Evolutionary conservation across 192 early-diverging fungal species (phyloP).

Genomic region (Rhizoclosmatium globosum): DNA sequence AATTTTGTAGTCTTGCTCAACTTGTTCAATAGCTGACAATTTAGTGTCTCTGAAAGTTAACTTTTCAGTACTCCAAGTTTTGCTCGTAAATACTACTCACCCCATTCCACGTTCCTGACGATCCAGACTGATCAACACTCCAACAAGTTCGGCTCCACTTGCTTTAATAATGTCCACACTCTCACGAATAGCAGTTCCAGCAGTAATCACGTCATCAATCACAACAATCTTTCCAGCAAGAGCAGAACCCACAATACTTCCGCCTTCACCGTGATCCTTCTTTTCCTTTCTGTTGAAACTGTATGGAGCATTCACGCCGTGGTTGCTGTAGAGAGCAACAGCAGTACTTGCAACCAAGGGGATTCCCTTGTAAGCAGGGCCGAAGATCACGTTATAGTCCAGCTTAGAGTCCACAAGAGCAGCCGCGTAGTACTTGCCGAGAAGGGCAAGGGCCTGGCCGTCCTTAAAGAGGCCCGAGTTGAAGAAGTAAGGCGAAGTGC

Average conservation of each 20-base stretch:
- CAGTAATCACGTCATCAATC: conserved; percentile 99
- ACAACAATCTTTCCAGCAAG: conserved; percentile 72
- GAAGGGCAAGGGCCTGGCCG: conserved; percentile 79
- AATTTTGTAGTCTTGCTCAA: conserved; percentile 80
- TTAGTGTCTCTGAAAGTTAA: conserved; percentile 62
- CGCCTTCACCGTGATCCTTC: conserved; percentile 99
- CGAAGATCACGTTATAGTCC: conserved; percentile 89
- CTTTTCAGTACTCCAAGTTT: neutral
- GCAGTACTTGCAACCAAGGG: conserved; percentile 87
- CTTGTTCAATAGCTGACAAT: conserved; percentile 90
- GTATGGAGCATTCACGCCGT: conserved; percentile 76
- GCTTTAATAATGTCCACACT: conserved; percentile 80
- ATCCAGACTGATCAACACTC: conserved; percentile 93
- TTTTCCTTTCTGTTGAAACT: conserved; percentile 98
- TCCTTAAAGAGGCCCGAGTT: conserved; percentile 97
- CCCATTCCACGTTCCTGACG: conserved; percentile 80
- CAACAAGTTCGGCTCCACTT: conserved; percentile 76
- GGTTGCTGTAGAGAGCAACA: conserved; percentile 75
- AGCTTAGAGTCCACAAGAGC: conserved; percentile 77
- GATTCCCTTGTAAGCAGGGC: conserved; percentile 99
- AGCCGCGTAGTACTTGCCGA: conserved; percentile 92
- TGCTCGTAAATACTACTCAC: neutral
- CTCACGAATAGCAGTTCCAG: conserved; percentile 98
- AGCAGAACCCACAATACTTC: conserved; percentile 89
- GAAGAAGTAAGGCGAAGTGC: conserved; percentile 97